Conservation (phyloP, 352 stramenopile genomes). For the Phytopythium mirpurense region DNA sequence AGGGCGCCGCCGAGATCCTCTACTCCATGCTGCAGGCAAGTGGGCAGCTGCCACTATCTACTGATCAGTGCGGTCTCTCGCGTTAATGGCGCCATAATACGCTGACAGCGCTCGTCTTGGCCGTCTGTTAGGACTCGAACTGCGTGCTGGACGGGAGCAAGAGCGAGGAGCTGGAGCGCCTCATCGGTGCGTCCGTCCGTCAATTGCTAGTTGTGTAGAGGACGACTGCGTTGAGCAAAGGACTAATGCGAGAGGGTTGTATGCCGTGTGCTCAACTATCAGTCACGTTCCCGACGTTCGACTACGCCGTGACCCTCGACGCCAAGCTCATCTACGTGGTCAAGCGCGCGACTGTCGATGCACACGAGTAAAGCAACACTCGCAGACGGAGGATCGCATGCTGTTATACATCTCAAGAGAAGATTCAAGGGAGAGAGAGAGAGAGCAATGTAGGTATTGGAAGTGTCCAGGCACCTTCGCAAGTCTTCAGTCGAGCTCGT, state of each 20-base stretch:
- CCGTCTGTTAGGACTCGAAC: constrained; percentile 45
- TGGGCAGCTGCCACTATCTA: no score
- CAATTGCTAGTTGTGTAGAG: no score
- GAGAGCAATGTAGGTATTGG: no score
- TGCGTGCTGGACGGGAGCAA: constrained; percentile 45
- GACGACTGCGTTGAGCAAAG: background rate
- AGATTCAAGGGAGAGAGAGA: background rate
- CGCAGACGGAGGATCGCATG: no score
- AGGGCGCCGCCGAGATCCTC: constrained; percentile 50
- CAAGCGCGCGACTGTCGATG: constrained; percentile 40
- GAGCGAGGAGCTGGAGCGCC: constrained; percentile 56
- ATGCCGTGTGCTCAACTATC: background rate
- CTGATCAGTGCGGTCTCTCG: no score
- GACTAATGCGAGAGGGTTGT: background rate
- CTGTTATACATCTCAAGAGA: no score
- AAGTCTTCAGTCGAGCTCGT: constrained; percentile 61
- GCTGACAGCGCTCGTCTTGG: background rate
- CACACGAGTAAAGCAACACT: constrained; percentile 13
- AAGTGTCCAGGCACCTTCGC: no score
- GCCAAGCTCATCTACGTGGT: constrained; percentile 66
- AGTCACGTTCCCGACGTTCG: constrained; percentile 65
- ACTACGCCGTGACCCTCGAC: constrained; percentile 67
- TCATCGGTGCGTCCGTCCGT: constrained; percentile 49
- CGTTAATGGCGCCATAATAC: no score
- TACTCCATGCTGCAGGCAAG: constrained; percentile 58